A percentile compares a stretch with the other conserved stretches of the same genome.
Evolutionary conservation across 2,329 filamentous ascomycete genomes (phyloP).

Genomic region (Aaosphaeria arxii): DNA sequence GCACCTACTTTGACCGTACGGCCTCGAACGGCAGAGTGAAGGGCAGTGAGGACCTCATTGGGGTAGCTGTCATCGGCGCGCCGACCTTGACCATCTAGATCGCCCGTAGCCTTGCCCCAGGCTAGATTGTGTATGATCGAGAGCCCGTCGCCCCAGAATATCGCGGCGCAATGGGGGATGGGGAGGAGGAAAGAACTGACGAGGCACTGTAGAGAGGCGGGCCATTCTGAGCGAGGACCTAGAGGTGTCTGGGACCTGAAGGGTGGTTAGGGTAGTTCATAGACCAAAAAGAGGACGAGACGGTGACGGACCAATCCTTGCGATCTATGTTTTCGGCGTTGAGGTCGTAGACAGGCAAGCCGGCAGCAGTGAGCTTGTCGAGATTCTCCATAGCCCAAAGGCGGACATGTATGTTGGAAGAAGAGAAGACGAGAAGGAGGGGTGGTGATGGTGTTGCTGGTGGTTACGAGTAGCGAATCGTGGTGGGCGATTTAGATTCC

Average conservation of each 20-base stretch:
- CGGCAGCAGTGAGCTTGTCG: constrained; percentile 28
- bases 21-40: constrained; percentile 33
- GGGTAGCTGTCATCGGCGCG: constrained; percentile 28
- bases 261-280: no score
- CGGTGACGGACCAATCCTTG: constrained; percentile 21
- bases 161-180: constrained; percentile 40
- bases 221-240: constrained; percentile 35
- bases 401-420: neutral
- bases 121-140: constrained; percentile 40
- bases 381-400: constrained; percentile 27
- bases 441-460: no score
- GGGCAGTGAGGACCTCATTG: constrained; percentile 30
- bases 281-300: no score
- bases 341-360: constrained; percentile 27
- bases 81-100: constrained; percentile 34
- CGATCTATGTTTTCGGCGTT: constrained; percentile 24
- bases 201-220: constrained; percentile 25
- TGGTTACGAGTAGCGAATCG: no score
- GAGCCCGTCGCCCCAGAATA: constrained; percentile 42
- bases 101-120: constrained; percentile 37
- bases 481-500: no score
- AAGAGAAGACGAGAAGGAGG: neutral
- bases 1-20: constrained; percentile 38
- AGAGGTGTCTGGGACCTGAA: constrained; percentile 27
- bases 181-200: constrained; percentile 37